Percentiles rank a stretch among this genome's conserved stretches.
These are phyloP conservation scores for Sanguinoderma infundibulare DNA, from an alignment of 1,284 basidiomycete genomes.

Conservation along the genomic window DNA sequence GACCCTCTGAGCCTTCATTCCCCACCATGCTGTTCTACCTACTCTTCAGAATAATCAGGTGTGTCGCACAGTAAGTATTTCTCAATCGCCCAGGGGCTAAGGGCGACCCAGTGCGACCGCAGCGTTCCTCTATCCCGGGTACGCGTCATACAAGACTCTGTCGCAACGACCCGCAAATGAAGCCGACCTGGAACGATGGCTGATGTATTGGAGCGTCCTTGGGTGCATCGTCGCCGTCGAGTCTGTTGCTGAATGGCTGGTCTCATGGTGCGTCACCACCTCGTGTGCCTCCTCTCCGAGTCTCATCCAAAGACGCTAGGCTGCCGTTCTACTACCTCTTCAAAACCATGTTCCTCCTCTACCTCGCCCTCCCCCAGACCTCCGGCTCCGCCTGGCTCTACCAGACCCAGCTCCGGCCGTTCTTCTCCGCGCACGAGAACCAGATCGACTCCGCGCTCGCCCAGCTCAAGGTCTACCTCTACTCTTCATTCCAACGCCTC, in stretches of 20 bases:
- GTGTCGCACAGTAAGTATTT: neutral
- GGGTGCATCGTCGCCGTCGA: constrained; percentile 78
- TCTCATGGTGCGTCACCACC: constrained; percentile 66
- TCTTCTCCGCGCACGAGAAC: constrained; percentile 76
- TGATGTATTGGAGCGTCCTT: constrained; percentile 91
- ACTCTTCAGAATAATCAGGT: constrained; percentile 34
- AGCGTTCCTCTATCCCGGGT: constrained; percentile 83
- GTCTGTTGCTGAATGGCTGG: constrained; percentile 81
- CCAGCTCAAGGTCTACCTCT: constrained; percentile 60
- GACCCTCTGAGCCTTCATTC: constrained; percentile 4
- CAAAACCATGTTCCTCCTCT: constrained; percentile 87
- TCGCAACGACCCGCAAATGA: constrained; percentile 80
- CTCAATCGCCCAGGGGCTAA: constrained; percentile 7
- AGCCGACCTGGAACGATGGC: constrained; percentile 81
- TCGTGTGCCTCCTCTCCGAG: neutral
- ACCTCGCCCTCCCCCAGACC: constrained; percentile 90
- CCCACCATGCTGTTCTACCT: constrained; percentile 36
- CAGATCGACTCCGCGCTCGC: constrained; percentile 82
- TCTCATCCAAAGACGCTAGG: constrained; percentile 48
- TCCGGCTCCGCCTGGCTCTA: constrained; percentile 85
- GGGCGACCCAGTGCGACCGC: constrained; percentile 53
- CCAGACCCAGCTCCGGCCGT: constrained; percentile 74
- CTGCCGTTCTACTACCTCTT: constrained; percentile 87
- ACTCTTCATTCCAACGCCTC: constrained; percentile 68
- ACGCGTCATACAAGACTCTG: constrained; percentile 86